These are phyloP conservation scores for Eimeria falciformis DNA, from an alignment of 169 alveolate species.

Conservation along the genomic window DNA sequence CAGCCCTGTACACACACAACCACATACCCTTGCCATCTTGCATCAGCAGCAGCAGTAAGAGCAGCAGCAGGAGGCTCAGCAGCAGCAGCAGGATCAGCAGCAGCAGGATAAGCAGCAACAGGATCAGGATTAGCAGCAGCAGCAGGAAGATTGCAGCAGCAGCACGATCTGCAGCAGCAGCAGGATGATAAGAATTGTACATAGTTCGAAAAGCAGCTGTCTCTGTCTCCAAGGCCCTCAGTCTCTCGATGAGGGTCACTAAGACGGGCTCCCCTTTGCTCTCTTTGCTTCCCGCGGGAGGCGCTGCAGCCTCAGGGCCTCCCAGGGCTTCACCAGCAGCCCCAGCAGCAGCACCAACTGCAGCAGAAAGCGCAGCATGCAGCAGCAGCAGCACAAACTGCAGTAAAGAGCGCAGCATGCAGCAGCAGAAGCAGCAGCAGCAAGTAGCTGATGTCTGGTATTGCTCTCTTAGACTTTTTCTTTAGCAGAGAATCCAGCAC, in stretches of 20 bases:
- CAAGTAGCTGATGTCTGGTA: no score
- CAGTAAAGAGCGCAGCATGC: not conserved
- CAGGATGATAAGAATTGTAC: slow-evolving; percentile 28
- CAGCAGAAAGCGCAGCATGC: not conserved
- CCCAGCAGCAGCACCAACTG: slow-evolving; percentile 20
- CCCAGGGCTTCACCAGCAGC: slow-evolving; percentile 11
- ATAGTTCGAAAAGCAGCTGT: slow-evolving; percentile 49
- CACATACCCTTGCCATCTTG: no score
- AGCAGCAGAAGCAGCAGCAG: slow-evolving; percentile 17
- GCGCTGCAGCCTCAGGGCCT: slow-evolving; percentile 45
- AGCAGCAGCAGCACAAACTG: slow-evolving; percentile 3
- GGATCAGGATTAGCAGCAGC: no score
- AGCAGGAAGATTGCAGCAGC: no score
- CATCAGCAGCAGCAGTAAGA: no score
- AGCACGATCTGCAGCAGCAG: not conserved
- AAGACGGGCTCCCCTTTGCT: slow-evolving; percentile 59
- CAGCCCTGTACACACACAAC: slow-evolving; percentile 23
- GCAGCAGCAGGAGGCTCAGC: no score
- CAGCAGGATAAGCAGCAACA: not conserved
- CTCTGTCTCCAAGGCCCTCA: slow-evolving; percentile 65
- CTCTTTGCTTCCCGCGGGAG: slow-evolving; percentile 23
- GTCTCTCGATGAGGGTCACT: slow-evolving; percentile 61
- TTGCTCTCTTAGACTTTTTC: no score
- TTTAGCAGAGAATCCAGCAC: not conserved
- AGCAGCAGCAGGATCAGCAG: not conserved